These are phyloP conservation scores for Yamagishiella unicocca DNA, from an alignment of 139 green algal species.

Conservation along the genomic window DNA sequence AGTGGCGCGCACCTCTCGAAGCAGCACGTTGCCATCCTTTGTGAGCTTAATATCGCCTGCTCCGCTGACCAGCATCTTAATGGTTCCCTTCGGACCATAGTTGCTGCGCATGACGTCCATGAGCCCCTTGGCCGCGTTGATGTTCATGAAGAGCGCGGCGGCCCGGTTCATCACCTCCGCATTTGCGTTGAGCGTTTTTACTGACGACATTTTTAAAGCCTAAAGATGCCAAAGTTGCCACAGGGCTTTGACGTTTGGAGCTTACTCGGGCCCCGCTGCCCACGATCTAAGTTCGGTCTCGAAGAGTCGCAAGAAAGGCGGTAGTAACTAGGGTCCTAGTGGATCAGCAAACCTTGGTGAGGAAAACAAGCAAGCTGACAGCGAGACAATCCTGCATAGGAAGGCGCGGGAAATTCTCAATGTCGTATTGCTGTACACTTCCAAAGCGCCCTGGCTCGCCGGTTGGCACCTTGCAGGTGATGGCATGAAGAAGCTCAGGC, in stretches of 20 bases:
- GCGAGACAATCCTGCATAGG: too few relatives aligned
- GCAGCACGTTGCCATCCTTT: conserved; percentile 97
- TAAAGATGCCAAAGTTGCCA: too few relatives aligned
- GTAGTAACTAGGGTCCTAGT: too few relatives aligned
- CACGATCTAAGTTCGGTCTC: not conserved
- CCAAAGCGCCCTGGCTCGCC: too few relatives aligned
- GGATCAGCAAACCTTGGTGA: too few relatives aligned
- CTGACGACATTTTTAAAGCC: conserved; percentile 73
- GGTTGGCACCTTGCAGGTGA: too few relatives aligned
- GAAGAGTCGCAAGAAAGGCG: conserved; percentile 21
- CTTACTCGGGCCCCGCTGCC: too few relatives aligned
- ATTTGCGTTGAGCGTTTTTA: conserved; percentile 94
- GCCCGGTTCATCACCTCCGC: conserved; percentile 92
- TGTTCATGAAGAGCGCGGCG: conserved; percentile 98
- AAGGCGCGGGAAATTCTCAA: too few relatives aligned
- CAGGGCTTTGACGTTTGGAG: too few relatives aligned
- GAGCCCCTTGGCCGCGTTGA: conserved; percentile 98
- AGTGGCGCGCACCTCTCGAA: conserved; percentile 79
- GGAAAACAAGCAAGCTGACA: too few relatives aligned
- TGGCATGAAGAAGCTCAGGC: too few relatives aligned
- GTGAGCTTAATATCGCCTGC: conserved; percentile 97
- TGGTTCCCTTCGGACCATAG: conserved; percentile 97
- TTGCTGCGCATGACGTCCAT: conserved; percentile 99
- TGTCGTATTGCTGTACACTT: too few relatives aligned
- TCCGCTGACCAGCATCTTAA: conserved; percentile 98